Evolutionary conservation across 75 land plant species (phyloP).

Genomic region (Sequoia sempervirens): DNA sequence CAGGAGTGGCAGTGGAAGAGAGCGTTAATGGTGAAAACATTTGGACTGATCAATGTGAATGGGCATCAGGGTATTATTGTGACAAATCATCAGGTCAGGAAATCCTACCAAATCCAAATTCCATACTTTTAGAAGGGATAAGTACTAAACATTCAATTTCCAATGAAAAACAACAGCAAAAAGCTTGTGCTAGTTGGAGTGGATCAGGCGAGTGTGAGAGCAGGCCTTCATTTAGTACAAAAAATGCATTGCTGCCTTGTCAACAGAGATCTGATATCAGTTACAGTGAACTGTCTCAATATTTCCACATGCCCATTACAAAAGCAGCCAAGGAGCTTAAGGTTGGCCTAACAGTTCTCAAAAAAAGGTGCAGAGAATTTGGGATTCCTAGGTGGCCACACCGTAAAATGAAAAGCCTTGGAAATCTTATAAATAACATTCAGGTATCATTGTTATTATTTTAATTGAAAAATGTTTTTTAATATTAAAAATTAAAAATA

Average conservation of each 20-base stretch:
- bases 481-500: no score
- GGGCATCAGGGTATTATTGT: neutral
- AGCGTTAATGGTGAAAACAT: neutral
- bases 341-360: constrained; percentile 75
- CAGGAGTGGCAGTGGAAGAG: neutral
- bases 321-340: constrained; percentile 80
- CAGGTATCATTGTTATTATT: constrained; percentile 64
- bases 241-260: neutral
- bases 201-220: neutral
- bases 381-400: constrained; percentile 87
- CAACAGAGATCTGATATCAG: constrained; percentile 22
- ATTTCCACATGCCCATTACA: constrained; percentile 87
- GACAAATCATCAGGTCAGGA: neutral
- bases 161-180: neutral
- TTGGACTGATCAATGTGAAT: neutral
- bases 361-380: constrained; percentile 78
- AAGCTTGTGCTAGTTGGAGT: neutral
- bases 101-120: neutral
- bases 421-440: constrained; percentile 74
- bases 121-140: neutral
- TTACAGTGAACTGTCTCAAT: constrained; percentile 46
- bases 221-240: no score
- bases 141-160: neutral
- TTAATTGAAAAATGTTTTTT: no score
- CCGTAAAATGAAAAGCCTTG: constrained; percentile 75